Evolutionary conservation across 768 basidiomycete genomes (phyloP).

Genomic region (Trametes meyenii): DNA sequence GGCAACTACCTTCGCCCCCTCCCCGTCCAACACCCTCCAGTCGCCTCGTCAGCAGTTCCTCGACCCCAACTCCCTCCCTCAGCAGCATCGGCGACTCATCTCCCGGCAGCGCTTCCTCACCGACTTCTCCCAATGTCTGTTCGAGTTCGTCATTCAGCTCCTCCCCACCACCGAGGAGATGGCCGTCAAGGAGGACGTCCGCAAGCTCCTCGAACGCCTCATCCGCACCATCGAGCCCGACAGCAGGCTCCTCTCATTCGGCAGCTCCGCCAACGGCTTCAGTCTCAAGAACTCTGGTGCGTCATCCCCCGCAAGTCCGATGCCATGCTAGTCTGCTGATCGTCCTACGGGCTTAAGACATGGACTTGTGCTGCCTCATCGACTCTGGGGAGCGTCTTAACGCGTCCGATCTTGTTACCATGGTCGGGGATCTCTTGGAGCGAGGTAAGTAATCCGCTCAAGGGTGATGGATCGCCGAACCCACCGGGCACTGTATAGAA

Average conservation of each 20-base stretch:
- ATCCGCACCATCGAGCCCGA: slow-evolving; percentile 94
- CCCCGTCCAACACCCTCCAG: slow-evolving; percentile 20
- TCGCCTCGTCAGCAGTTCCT: slow-evolving; percentile 25
- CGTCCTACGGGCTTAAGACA: slow-evolving; percentile 59
- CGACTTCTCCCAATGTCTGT: slow-evolving; percentile 88
- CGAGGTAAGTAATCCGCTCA: slow-evolving; percentile 61
- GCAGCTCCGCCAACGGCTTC: slow-evolving; percentile 96
- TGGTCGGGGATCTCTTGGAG: slow-evolving; percentile 91
- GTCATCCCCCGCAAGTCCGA: slow-evolving; percentile 3
- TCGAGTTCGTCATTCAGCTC: slow-evolving; percentile 92
- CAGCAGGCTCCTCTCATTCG: slow-evolving; percentile 89
- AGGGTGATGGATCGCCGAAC: slow-evolving; percentile 81
- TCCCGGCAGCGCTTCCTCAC: slow-evolving; percentile 67
- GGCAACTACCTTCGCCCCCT: slow-evolving; percentile 26
- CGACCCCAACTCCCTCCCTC: slow-evolving; percentile 21
- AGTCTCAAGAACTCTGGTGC: slow-evolving; percentile 92
- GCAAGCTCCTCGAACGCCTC: slow-evolving; percentile 92
- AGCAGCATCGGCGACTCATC: slow-evolving; percentile 28
- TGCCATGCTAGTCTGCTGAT: slow-evolving; percentile 10
- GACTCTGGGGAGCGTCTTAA: slow-evolving; percentile 80
- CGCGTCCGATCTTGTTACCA: slow-evolving; percentile 89
- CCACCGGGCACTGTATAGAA: slow-evolving; percentile 54
- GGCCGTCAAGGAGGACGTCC: slow-evolving; percentile 93
- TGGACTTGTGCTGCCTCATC: slow-evolving; percentile 98
- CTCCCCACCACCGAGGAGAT: slow-evolving; percentile 90